Conservation (phyloP, 148 eudicot genomes). For the Heliosperma pusillum region DNA sequence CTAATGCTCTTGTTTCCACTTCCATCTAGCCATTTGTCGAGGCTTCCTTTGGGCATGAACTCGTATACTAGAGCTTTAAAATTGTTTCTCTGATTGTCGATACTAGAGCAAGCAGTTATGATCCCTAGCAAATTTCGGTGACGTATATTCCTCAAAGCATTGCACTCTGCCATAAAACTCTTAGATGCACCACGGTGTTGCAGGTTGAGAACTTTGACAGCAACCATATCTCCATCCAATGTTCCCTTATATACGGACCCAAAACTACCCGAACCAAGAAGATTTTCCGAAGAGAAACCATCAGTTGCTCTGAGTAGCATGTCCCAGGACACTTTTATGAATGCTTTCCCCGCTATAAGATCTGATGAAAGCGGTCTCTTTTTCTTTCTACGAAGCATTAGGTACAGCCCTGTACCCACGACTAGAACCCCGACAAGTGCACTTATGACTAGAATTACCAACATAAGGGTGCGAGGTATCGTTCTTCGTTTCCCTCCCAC, state of each 20-base stretch:
- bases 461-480: not conserved
- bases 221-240: constrained; percentile 18
- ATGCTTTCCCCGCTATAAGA: not conserved
- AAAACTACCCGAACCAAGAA: constrained; percentile 27
- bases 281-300: constrained; percentile 21
- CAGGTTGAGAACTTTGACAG: constrained; percentile 36
- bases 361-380: not conserved
- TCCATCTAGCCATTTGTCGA: constrained; percentile 17
- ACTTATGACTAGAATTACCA: constrained; percentile 3
- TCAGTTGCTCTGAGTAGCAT: constrained; percentile 32
- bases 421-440: not conserved
- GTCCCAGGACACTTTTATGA: constrained; percentile 25
- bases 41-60: constrained; percentile 10
- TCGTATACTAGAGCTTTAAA: not conserved
- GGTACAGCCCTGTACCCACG: constrained; percentile 1
- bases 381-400: constrained; percentile 2
- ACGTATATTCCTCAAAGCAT: constrained; percentile 26
- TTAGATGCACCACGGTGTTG: constrained; percentile 23
- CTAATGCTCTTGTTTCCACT: constrained; percentile 8
- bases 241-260: constrained; percentile 12
- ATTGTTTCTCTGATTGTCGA: constrained; percentile 25
- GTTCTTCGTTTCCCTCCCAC: not conserved
- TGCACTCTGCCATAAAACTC: constrained; percentile 38
- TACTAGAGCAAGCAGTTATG: constrained; percentile 34
- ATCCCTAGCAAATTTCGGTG: constrained; percentile 29